Evolutionary conservation across 148 eudicot species (phyloP), one percentile per base, ranked within the genome.

Genomic region (Suaeda aralocaspica): DNA sequence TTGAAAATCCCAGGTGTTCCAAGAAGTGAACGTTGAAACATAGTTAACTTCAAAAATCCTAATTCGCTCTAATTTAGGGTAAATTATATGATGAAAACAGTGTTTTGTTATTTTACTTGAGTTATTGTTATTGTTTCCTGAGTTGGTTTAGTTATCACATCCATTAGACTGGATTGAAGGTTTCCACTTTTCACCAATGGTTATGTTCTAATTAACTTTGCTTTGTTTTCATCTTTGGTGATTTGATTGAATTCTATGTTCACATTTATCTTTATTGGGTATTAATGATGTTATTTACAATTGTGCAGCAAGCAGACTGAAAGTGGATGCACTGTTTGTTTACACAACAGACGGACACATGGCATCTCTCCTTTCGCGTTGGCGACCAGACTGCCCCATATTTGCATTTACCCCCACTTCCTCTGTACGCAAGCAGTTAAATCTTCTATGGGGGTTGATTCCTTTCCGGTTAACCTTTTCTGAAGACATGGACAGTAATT

Each of bases 301-400:
- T 52, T 72, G 60, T 6, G 53, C 80, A 77, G 80, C 80, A 9
- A 72, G 74, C 68, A 72, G 44, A 30, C 61, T 77, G 63, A 45
- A 72, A 77, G 76, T 70, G 14, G 76, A 77, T 15, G 80, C 76
- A 25, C 61, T 77, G 59, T 77, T 77, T 67, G 80, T 77, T 13
- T 77, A 67, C 73, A 77, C 80, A 0, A 61, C 66, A 19, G 74
- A 77, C 52, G 80, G 80, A 29, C 56, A 72, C 64, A 72, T 77
- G 80, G 80, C 76, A 61, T 77, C 80, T 60, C 80, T 77, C 69
- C 69, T 77, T 39, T 77, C 80, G 36, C 80, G 80, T 10, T 77
- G 80, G 73, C 68, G 80, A 62, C 80, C 80, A 7, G 73, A 77
- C 31, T 77, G 80, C 39, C 80, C 73, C 30, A 33, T 77, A 52